Conservation (phyloP, 805 yeast genomes). For the Candida mattraensis region DNA sequence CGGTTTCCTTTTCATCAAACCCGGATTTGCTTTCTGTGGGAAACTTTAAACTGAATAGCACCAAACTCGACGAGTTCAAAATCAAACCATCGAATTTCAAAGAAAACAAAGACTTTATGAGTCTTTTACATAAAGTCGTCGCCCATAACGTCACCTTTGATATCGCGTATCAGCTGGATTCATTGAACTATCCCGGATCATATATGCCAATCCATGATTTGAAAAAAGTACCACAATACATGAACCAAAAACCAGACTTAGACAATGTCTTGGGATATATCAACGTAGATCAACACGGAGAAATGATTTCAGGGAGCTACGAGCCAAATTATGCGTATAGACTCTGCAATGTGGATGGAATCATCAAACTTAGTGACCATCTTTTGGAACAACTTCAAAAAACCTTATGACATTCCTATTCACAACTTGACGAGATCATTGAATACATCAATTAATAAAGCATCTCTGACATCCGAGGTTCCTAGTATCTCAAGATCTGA, state of each 20-base stretch:
- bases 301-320: constrained; percentile 54
- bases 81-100: constrained; percentile 27
- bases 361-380: constrained; percentile 52
- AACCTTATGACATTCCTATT: constrained; percentile 5
- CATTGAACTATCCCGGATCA: constrained; percentile 48
- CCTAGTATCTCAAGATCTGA: too few species aligned
- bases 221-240: constrained; percentile 57
- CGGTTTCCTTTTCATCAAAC: constrained; percentile 32
- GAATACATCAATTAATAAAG: constrained; percentile 44
- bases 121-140: constrained; percentile 25
- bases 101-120: constrained; percentile 28
- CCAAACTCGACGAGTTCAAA: constrained; percentile 2
- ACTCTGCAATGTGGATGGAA: constrained; percentile 47
- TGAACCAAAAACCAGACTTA: constrained; percentile 60
- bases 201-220: constrained; percentile 74
- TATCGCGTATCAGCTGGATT: constrained; percentile 55
- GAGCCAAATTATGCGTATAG: constrained; percentile 62
- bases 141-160: constrained; percentile 38
- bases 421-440: constrained; percentile 43
- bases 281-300: constrained; percentile 53
- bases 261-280: constrained; percentile 74
- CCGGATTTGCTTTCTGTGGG: constrained; percentile 30
- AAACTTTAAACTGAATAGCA: constrained; percentile 5
- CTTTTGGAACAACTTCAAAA: constrained; percentile 40
- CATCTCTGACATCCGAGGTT: too few species aligned